Percentiles rank a stretch among this genome's conserved stretches.
Conservation (phyloP, 441 rosid species). For the Brassica balearica region DNA sequence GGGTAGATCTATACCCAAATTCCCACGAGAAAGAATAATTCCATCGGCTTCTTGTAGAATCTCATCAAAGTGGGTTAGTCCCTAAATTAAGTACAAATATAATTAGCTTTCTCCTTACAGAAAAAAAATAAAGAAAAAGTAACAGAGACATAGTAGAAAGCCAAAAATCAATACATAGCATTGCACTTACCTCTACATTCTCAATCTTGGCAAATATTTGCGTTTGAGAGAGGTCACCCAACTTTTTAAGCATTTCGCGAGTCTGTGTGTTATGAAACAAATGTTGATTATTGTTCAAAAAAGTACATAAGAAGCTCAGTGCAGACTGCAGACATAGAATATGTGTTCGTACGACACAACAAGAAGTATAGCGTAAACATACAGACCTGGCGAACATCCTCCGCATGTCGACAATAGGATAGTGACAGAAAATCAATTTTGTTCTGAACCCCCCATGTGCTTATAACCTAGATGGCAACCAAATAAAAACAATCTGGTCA, state of each 20-base stretch:
- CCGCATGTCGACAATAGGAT: slow-evolving; percentile 92
- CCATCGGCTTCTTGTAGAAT: slow-evolving; percentile 99
- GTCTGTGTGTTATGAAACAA: slow-evolving; percentile 60
- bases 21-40: slow-evolving; percentile 97
- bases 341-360: background rate
- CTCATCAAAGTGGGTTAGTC: slow-evolving; percentile 95
- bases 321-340: background rate
- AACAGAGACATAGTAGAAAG: slow-evolving; percentile 4
- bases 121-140: background rate
- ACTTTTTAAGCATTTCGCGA: slow-evolving; percentile 80
- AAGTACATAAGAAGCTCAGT: background rate
- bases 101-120: slow-evolving; percentile 5
- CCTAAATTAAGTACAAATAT: slow-evolving; percentile 50
- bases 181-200: slow-evolving; percentile 73
- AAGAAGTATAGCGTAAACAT: background rate
- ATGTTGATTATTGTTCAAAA: background rate
- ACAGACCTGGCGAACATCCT: slow-evolving; percentile 92
- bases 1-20: slow-evolving; percentile 97
- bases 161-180: slow-evolving; percentile 2
- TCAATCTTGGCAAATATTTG: slow-evolving; percentile 98
- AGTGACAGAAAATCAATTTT: slow-evolving; percentile 95
- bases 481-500: background rate
- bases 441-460: slow-evolving; percentile 94
- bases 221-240: slow-evolving; percentile 88
- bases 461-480: slow-evolving; percentile 65